Conservation (phyloP, 2,329 filamentous ascomycete genomes). For the Cadophora sp. region DNA sequence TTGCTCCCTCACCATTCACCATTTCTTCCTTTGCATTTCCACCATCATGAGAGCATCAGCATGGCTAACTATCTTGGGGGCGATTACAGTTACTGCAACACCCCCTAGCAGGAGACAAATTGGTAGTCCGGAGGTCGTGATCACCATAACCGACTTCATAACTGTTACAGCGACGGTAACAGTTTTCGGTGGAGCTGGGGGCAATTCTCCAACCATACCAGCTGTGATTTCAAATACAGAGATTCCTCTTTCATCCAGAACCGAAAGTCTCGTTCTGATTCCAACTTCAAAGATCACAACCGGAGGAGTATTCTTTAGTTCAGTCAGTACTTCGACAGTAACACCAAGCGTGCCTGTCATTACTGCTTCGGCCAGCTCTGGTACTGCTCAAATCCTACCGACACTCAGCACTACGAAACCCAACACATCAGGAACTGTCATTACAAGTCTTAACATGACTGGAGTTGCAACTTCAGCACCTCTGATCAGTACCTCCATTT, state of each 20-base stretch:
- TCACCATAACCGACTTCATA: constrained; percentile 4
- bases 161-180: constrained; percentile 11
- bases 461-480: constrained; percentile 34
- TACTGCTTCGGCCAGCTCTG: constrained; percentile 43
- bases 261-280: background rate
- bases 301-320: constrained; percentile 18
- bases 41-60: constrained; percentile 11
- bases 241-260: background rate
- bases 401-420: constrained; percentile 39
- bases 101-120: constrained; percentile 8
- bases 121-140: background rate
- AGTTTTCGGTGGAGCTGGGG: background rate
- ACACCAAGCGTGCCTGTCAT: constrained; percentile 41
- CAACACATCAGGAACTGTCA: constrained; percentile 45
- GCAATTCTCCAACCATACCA: background rate
- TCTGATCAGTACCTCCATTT: constrained; percentile 35
- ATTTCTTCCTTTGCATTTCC: constrained; percentile 1
- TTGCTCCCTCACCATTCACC: constrained; percentile 10
- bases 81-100: constrained; percentile 9
- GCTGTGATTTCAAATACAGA: background rate
- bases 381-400: constrained; percentile 46
- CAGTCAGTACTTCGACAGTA: constrained; percentile 31
- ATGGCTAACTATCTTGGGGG: constrained; percentile 20
- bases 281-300: background rate
- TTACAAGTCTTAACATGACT: constrained; percentile 43